These are phyloP conservation scores for Clonostachys chloroleuca DNA, from an alignment of 2,329 filamentous ascomycete species.

Conservation along the genomic window DNA sequence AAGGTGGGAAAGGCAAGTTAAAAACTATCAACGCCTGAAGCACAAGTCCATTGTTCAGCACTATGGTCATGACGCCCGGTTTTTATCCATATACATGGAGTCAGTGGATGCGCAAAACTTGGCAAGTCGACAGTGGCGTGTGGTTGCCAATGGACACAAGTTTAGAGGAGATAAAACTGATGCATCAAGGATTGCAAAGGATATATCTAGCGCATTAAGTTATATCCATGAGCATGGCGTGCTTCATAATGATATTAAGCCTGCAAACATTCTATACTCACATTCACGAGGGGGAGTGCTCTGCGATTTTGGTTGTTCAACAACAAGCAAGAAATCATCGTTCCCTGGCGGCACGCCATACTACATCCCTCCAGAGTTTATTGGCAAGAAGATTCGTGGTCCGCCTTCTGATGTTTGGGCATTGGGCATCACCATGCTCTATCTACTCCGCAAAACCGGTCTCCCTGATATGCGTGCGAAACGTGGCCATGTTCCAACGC, in stretches of 20 bases:
- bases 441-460: constrained; percentile 48
- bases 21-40: constrained; percentile 47
- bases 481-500: constrained; percentile 38
- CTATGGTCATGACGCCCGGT: constrained; percentile 55
- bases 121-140: constrained; percentile 43
- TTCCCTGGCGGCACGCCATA: constrained; percentile 55
- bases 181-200: constrained; percentile 45
- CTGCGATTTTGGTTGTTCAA: constrained; percentile 56
- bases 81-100: constrained; percentile 58
- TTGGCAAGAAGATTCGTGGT: constrained; percentile 48
- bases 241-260: constrained; percentile 61
- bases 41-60: constrained; percentile 55
- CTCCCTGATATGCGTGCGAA: constrained; percentile 48
- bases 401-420: constrained; percentile 55
- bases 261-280: constrained; percentile 57
- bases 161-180: constrained; percentile 46
- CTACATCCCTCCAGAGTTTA: constrained; percentile 59
- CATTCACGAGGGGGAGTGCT: constrained; percentile 53
- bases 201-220: constrained; percentile 48
- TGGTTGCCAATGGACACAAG: constrained; percentile 32
- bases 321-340: constrained; percentile 35
- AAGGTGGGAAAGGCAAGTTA: constrained; percentile 54
- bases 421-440: constrained; percentile 56
- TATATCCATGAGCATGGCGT: constrained; percentile 50
- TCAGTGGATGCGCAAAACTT: constrained; percentile 54